Evolutionary conservation across 2,329 filamentous ascomycete genomes (phyloP), one percentile per base, ranked within the genome.

Genomic region (Sphaerulina musiva): DNA sequence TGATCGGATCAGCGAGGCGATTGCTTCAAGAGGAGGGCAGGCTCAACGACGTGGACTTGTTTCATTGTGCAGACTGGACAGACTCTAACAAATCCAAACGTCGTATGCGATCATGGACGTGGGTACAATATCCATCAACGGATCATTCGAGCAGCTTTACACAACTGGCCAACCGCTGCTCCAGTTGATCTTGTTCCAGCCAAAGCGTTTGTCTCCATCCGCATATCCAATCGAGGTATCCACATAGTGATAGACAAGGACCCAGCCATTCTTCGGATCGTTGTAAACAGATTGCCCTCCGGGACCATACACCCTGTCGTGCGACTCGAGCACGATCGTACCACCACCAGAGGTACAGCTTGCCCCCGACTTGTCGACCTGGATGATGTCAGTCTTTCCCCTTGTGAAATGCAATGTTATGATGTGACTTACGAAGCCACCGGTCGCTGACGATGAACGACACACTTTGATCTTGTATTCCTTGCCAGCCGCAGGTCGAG

Each of bases 401-500:
- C 36, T 11, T 2, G 5, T 29, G 26, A 29, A 29, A 4, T 29
- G 26, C 26, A 29, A 29, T 29, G 26, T 29, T 29, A 29, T 14
- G 36, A 54, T 46, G 41, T 34, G 6, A 62, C 64, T 54, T 55
- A 67, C 79, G 62, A 82, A 87, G 1, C 72, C 72, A 0, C 80
- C 74, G 0, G 73, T 79, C 4, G 77, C 74, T 6, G 69, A 73
- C 1, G 68, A 72, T 3, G 78, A 80, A n/a, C 82, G 72, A 70
- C 84, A 86, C 26, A 84, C 81, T 63, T 78, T 78, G 65, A 86
- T 82, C 65, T 79, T 80, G 68, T 87, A 87, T 68, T 86, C 84
- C n/a, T 72, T 70, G 3, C 83, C 83, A 0, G 72, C 46, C 0
- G 80, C 75, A 0, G 83, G 81, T 52, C 66, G 70, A 51, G 61